Evolutionary conservation across 768 basidiomycete genomes (phyloP), one percentile per base, ranked within the genome.

Genomic region (Leucogyrophana mollusca): DNA sequence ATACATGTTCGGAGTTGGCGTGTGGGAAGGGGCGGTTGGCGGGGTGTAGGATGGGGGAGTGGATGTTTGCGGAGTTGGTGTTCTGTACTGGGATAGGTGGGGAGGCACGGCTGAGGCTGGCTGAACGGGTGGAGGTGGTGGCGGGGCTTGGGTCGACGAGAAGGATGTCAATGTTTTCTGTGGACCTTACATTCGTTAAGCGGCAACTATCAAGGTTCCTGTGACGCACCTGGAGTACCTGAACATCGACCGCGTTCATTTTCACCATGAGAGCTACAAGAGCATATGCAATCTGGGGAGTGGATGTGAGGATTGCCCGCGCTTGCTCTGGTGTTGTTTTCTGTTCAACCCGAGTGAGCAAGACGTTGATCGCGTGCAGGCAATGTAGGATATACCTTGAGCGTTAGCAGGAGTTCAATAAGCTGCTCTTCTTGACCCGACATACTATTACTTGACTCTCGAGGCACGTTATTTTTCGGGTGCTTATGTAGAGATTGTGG

Each of bases 181-280:
- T 40, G 36, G 23, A 40, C 39, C 13, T 11, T 20, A n/a, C 13
- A 20, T 16, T 48, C 25, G 16, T 32, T 18, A 49, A 40, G 24
- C 4, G 46, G 22, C 24, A 39, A 34, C 40, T 41, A 24, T 45
- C 46, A 34, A 49, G 47, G 27, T 34, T 43, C n/a, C 36, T n/a
- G 11, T 14, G 35, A 25, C 69, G 33, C 49, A 87, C 87, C 72
- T 88, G 85, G 53, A 89, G 80, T 6, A 88, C 85, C 36, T 88
- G 82, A 39, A 86, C 72, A 40, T 88, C 80, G 30, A 90, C 73
- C 0, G 84, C 85, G 46, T 84, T 82, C 68, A 90, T 80, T 46
- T 79, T 80, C 17, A 88, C 86, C 86, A 90, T 87, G 30, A 89
- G 77, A 0, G 77, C 76, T 47, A 90, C 85, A 0, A 90, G 69